phyloP scores from a whole-genome alignment of 2,329 filamentous ascomycete genomes.

The Microascus cirrosus region DNA sequence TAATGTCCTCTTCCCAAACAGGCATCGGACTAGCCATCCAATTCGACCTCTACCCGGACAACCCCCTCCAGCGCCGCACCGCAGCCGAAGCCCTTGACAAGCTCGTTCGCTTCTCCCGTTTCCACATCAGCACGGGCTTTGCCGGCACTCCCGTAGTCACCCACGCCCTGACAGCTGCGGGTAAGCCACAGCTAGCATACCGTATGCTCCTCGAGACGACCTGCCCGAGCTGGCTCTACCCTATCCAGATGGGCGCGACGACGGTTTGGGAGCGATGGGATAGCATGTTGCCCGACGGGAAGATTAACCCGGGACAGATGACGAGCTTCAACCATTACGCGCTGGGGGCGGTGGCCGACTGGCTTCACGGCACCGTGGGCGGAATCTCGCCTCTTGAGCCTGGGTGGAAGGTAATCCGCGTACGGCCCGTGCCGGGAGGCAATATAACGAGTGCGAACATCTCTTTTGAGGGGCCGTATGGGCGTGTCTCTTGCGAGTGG shows the following conservation, averaged over 20 bases:
- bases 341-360: conserved; percentile 27
- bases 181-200: conserved; percentile 24
- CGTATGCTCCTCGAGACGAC: conserved; percentile 33
- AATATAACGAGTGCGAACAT: conserved; percentile 7
- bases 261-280: conserved; percentile 43
- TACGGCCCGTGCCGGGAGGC: conserved; percentile 6
- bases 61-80: conserved; percentile 4
- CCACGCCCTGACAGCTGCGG: conserved; percentile 16
- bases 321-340: conserved; percentile 41
- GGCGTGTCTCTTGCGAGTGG: too few relatives aligned
- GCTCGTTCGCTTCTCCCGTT: conserved; percentile 19
- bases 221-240: conserved; percentile 35
- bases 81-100: conserved; percentile 17
- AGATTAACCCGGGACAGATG: conserved; percentile 32
- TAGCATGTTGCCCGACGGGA: conserved; percentile 28
- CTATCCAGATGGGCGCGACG: conserved; percentile 30
- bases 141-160: conserved; percentile 28
- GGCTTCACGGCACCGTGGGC: conserved; percentile 30
- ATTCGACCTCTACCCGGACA: conserved; percentile 19
- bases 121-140: conserved; percentile 28
- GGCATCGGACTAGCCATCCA: conserved; percentile 23
- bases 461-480: background rate
- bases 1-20: conserved; percentile 26
- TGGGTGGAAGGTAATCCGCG: conserved; percentile 1
- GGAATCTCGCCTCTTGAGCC: conserved; percentile 30